A percentile compares a stretch with the other conserved stretches of the same genome.
phyloP scores from a whole-genome alignment of 768 basidiomycete species.

The Gyrodon lividus region DNA sequence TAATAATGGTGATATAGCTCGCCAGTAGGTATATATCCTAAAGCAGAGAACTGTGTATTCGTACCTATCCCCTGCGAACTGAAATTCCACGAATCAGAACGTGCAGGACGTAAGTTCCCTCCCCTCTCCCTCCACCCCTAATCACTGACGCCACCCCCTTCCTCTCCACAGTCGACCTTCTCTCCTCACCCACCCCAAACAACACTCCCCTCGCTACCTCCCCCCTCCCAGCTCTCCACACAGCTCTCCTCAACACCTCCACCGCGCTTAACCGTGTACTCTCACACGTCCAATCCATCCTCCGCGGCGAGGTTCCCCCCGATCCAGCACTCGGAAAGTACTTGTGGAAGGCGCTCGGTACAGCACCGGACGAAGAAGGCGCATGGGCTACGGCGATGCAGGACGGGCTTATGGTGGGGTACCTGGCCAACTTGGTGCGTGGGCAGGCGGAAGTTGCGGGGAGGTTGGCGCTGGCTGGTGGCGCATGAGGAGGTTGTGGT shows the following conservation, averaged over 20 bases:
- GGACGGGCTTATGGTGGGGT: slow-evolving; percentile 94
- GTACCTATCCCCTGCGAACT: slow-evolving; percentile 88
- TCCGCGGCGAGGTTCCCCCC: slow-evolving; percentile 73
- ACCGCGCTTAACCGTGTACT: slow-evolving; percentile 84
- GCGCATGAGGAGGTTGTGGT: slow-evolving; percentile 17
- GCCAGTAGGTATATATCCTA: slow-evolving; percentile 84
- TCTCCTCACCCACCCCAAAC: slow-evolving; percentile 47
- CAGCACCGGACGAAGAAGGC: slow-evolving; percentile 71
- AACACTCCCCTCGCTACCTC: slow-evolving; percentile 41
- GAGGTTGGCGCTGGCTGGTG: slow-evolving; percentile 72
- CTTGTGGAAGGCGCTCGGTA: slow-evolving; percentile 80
- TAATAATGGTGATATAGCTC: slow-evolving; percentile 46
- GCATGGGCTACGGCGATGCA: slow-evolving; percentile 78
- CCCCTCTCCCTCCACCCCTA: neutral
- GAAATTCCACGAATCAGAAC: slow-evolving; percentile 79
- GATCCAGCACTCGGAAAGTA: slow-evolving; percentile 88
- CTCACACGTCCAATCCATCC: slow-evolving; percentile 77
- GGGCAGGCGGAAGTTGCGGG: slow-evolving; percentile 92
- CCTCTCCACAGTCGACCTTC: slow-evolving; percentile 64
- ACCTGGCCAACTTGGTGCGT: slow-evolving; percentile 89
- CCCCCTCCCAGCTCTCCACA: slow-evolving; percentile 52
- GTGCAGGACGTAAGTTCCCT: slow-evolving; percentile 70
- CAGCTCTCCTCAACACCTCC: slow-evolving; percentile 64
- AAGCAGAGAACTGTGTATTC: slow-evolving; percentile 94
- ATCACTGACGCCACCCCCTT: slow-evolving; percentile 1